These are phyloP conservation scores for Mortierella sp. DNA, from an alignment of 371 early-diverging fungal genomes.

Conservation along the genomic window DNA sequence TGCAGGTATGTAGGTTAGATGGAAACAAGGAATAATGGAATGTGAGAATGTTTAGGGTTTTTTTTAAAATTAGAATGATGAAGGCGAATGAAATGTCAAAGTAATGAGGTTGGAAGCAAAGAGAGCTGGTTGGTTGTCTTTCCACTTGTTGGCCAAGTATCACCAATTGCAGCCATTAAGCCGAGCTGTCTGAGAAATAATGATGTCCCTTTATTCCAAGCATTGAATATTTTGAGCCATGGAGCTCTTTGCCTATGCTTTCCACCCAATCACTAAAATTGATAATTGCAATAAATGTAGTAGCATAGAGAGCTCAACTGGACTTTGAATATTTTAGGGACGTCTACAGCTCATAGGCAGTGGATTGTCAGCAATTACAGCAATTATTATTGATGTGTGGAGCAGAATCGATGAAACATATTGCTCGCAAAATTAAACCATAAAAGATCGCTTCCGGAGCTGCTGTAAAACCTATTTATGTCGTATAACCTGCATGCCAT, in stretches of 20 bases:
- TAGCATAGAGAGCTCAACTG: background rate
- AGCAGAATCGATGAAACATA: no score
- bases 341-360: no score
- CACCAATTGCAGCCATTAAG: background rate
- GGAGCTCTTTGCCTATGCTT: background rate
- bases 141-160: background rate
- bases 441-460: no score
- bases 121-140: conserved; percentile 6
- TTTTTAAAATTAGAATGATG: background rate
- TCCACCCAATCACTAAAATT: background rate
- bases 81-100: background rate
- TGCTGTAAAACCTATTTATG: no score
- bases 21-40: background rate
- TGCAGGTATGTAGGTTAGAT: background rate
- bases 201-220: background rate
- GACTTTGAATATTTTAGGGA: background rate
- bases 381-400: no score
- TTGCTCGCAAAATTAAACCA: no score
- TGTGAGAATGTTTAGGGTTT: background rate
- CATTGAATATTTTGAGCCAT: background rate
- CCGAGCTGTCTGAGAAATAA: background rate
- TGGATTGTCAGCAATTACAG: background rate
- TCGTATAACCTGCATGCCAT: no score
- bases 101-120: background rate
- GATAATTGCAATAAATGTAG: conserved; percentile 2